Percentiles rank a stretch among this genome's conserved stretches.
phyloP scores from a whole-genome alignment of 1,284 basidiomycete species.

The Coniferiporia weirii region DNA sequence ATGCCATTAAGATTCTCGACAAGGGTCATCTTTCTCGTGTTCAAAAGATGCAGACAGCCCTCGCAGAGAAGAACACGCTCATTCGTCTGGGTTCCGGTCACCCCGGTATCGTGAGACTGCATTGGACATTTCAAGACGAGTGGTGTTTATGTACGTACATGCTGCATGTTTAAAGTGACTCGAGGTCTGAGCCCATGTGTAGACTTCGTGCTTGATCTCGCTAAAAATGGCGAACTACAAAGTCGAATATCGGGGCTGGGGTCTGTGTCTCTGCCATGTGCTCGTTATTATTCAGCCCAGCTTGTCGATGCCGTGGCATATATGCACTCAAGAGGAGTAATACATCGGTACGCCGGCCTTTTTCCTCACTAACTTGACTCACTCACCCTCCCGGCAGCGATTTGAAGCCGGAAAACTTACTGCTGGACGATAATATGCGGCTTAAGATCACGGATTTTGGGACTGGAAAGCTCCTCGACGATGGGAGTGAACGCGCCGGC shows the following conservation, averaged over 20 bases:
- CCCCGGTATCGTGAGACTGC: slow-evolving; percentile 77
- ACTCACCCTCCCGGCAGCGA: slow-evolving; percentile 42
- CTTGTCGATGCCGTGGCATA: slow-evolving; percentile 83
- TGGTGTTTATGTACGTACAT: slow-evolving; percentile 71
- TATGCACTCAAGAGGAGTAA: slow-evolving; percentile 84
- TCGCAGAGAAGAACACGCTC: slow-evolving; percentile 61
- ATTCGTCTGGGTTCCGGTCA: slow-evolving; percentile 57
- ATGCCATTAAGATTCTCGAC: slow-evolving; percentile 74
- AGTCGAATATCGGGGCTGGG: slow-evolving; percentile 73
- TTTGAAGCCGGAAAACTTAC: slow-evolving; percentile 90
- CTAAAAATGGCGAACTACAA: slow-evolving; percentile 87
- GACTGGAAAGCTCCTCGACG: slow-evolving; percentile 82
- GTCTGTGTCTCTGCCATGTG: slow-evolving; percentile 72
- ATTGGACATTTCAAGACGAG: slow-evolving; percentile 82
- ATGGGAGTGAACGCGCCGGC: slow-evolving; percentile 52
- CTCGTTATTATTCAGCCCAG: slow-evolving; percentile 83
- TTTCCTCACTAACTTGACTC: background rate
- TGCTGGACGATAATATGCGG: slow-evolving; percentile 80
- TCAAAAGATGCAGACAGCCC: slow-evolving; percentile 59
- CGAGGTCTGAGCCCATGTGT: background rate
- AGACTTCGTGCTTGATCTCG: slow-evolving; percentile 92
- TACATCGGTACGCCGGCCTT: slow-evolving; percentile 61
- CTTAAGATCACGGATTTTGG: slow-evolving; percentile 98
- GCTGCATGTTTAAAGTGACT: slow-evolving; percentile 17
- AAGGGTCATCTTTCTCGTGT: slow-evolving; percentile 68